Evolutionary conservation across 169 alveolate genomes (phyloP), one percentile per base, ranked within the genome.

Genomic region (Plasmodium inui): DNA sequence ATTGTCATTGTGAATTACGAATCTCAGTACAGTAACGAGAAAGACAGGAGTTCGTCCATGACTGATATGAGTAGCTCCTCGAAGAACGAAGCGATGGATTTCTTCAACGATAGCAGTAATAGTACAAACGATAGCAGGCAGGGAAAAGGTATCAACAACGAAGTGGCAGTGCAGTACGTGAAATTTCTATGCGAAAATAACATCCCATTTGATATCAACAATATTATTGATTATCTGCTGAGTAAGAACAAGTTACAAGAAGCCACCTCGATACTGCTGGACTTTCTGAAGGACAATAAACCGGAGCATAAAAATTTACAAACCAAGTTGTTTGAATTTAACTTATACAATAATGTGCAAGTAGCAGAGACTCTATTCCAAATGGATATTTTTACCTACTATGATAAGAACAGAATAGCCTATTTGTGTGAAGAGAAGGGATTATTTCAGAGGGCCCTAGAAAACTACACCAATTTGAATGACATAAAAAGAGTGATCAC

Each of bases 261-360:
- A 96, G 95, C 99, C 55, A 99, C 99, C 37, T 98, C 99, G 19
- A 97, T 99, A 90, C 95, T 99, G 93, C 98, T 99, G 57, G 99
- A 99, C 82, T 99, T 98, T 92, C 97, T 99, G 86, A 98, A 98
- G 96, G 98, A 97, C 53, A 98, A 99, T 97, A 97, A 97, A 95
- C 99, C 99, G 28, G 99, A 99, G 96, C 99, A 99, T 92, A 99
- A 99, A 32, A 98, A 98, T 92, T 97, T 99, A 41, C 99, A 99
- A 97, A 99, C 99, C 34, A 98, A 98, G 93, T 98, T 99, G 72
- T 96, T 99, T 80, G 99, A 98, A 94, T 97, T 99, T 83, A 99
- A 99, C 95, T 96, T 99, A 72, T 96, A 96, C 95, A 98, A 98
- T 82, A 99, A 98, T 81, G 84, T 80, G 3, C 95, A 88, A 80